Base-by-base conservation (phyloP, 1,284 basidiomycete species). In the Sporisorium sorghi region DNA sequence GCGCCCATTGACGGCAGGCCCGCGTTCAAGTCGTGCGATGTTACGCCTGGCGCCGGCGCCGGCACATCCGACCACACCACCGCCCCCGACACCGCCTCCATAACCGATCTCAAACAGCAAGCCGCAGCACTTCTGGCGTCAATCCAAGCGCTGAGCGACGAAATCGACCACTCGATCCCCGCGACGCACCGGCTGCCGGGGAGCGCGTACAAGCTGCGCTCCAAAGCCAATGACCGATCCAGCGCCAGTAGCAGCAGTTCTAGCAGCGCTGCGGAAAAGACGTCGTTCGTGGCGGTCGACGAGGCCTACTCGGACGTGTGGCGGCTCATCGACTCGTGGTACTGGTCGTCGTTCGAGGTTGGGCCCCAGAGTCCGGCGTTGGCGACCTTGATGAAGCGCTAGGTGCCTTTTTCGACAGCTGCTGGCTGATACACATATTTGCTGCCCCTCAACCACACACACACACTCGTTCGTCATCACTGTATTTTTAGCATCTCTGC, bases 301-400 rank as follows among this genome's bases (percentile, higher is more conserved):
- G 32, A 53, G 32, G 53, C 48, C 23, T 73, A 67, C 42, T 33
- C 56, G 8, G 55, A 73, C 26, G 24, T 60, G 12, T 73, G 70
- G 70, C 28, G 56, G 7, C 19, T 62, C 10, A 64, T 73, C 51
- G 70, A 73, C 32, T 21, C 42, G 9, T 73, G 70, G 70, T 73
- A 67, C 44, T 73, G 70, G 70, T 56, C 59, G 12, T 26, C 35
- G 26, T 67, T 73, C 21, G 48, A 73, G n/a, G 26, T 67, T 15
- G 58, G 46, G 0, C 52, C 52, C 5, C n/a, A 43, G 14, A 2
- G 14, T 15, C 47, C 49, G 19, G 11, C 47, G 47, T n/a, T n/a
- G n/a, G n/a, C n/a, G n/a, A n/a, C n/a, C 15, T 46, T n/a, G 23
- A 46, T 26, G 5, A 40, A 15, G 3, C 1, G 37, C 37, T 15